phyloP scores from a whole-genome alignment of 306 rosid species.

The Trifolium fragiferum region DNA sequence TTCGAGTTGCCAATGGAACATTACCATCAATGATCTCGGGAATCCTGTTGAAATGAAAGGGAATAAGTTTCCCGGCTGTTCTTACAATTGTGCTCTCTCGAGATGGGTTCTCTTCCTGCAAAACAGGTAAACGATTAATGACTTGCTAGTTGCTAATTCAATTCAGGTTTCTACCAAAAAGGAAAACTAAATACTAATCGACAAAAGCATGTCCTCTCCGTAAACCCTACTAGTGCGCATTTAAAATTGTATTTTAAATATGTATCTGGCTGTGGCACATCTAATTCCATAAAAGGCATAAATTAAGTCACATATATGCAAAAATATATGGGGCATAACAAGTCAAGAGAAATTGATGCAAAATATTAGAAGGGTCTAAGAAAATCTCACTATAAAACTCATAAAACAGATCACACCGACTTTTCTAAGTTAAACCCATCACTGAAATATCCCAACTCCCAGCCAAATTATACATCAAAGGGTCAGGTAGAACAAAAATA shows the following conservation, averaged over 20 bases:
- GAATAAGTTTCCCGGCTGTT: slow-evolving; percentile 94
- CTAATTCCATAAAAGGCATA: slow-evolving; percentile 7
- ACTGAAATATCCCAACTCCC: background rate
- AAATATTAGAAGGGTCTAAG: background rate
- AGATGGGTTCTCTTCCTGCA: slow-evolving; percentile 92
- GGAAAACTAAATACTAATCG: slow-evolving; percentile 20
- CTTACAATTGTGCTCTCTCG: slow-evolving; percentile 91
- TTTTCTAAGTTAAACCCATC: slow-evolving; percentile 8
- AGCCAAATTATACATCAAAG: slow-evolving; percentile 23
- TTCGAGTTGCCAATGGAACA: slow-evolving; percentile 74
- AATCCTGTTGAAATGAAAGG: slow-evolving; percentile 87
- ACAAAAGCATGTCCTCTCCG: slow-evolving; percentile 32
- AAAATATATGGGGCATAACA: background rate
- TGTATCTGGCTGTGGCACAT: slow-evolving; percentile 15
- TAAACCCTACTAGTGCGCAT: background rate
- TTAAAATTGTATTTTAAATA: slow-evolving; percentile 10
- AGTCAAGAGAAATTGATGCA: slow-evolving; percentile 10
- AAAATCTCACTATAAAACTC: background rate
- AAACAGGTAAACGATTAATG: slow-evolving; percentile 17
- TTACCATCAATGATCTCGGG: slow-evolving; percentile 69
- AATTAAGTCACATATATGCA: slow-evolving; percentile 18
- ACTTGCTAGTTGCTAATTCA: slow-evolving; percentile 21
- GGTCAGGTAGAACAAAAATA: slow-evolving; percentile 36
- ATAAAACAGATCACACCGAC: slow-evolving; percentile 4
- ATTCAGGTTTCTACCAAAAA: background rate